Percentiles rank a stretch among this genome's conserved stretches.
phyloP scores from a whole-genome alignment of 176 grass and related monocot species.

The Avena sativa region DNA sequence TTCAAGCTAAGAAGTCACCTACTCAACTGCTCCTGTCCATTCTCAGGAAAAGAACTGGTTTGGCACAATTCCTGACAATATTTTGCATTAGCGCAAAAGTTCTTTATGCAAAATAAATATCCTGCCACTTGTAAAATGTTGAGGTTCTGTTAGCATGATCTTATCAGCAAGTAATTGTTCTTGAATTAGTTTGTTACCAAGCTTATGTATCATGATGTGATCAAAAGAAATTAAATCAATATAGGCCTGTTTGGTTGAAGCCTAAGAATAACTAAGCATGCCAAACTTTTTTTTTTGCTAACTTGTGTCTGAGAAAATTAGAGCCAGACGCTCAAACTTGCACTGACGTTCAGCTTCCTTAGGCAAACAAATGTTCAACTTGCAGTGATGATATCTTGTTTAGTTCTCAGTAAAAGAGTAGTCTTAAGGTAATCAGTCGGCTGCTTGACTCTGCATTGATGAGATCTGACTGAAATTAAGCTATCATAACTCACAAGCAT shows the following conservation, averaged over 20 bases:
- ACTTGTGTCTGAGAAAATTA: background rate
- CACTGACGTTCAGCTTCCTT: background rate
- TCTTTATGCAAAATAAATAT: constrained; percentile 55
- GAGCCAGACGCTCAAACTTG: background rate
- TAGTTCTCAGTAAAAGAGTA: constrained; percentile 3
- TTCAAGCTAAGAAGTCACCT: background rate
- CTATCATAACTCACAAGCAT: too few species aligned
- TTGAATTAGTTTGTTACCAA: constrained; percentile 14
- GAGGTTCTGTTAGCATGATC: constrained; percentile 49
- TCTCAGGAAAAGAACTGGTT: background rate
- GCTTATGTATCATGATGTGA: constrained; percentile 29
- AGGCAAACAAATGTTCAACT: background rate
- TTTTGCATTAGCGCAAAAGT: constrained; percentile 18
- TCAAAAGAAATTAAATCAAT: background rate
- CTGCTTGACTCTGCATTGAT: constrained; percentile 26
- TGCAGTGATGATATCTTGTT: background rate
- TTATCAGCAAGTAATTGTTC: constrained; percentile 16
- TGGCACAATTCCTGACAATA: constrained; percentile 5
- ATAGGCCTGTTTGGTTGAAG: constrained; percentile 16
- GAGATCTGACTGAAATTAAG: constrained; percentile 48
- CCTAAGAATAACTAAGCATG: background rate
- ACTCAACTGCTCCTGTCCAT: constrained; percentile 8
- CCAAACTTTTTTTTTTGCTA: constrained; percentile 16
- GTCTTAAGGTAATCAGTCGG: background rate
- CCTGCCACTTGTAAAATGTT: constrained; percentile 51